phyloP scores from a whole-genome alignment of 2,329 filamentous ascomycete genomes.

The Fusarium denticulatum region DNA sequence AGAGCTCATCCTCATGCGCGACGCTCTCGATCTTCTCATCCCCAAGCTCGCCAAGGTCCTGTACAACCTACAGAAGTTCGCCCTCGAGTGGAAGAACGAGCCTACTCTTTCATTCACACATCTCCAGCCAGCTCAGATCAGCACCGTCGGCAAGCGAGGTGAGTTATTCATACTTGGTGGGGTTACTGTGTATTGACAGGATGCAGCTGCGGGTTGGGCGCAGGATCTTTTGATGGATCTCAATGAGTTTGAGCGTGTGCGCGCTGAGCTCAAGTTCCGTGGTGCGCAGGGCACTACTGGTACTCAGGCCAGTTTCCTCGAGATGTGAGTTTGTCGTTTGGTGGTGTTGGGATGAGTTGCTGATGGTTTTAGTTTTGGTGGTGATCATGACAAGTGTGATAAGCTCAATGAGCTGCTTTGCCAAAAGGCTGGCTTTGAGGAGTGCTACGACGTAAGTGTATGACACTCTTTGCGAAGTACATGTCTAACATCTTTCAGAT shows the following conservation, averaged over 20 bases:
- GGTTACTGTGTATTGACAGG: accelerated
- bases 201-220: neutral
- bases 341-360: too few relatives aligned
- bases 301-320: neutral
- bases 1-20: neutral
- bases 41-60: neutral
- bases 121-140: neutral
- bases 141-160: neutral
- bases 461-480: accelerated
- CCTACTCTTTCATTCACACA: neutral
- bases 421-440: conserved; percentile 8
- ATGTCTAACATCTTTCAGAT: neutral
- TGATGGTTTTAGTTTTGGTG: neutral
- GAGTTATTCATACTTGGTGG: neutral
- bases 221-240: neutral
- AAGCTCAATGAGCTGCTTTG: conserved; percentile 8
- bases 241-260: neutral
- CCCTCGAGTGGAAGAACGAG: neutral
- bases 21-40: neutral
- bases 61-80: neutral
- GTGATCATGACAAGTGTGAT: conserved; percentile 7
- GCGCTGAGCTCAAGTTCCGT: neutral
- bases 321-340: neutral
- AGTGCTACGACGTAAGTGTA: neutral
- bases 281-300: neutral